Evolutionary conservation across 2,329 filamentous ascomycete genomes (phyloP).

Genomic region (Arthrobotrys megalospora): DNA sequence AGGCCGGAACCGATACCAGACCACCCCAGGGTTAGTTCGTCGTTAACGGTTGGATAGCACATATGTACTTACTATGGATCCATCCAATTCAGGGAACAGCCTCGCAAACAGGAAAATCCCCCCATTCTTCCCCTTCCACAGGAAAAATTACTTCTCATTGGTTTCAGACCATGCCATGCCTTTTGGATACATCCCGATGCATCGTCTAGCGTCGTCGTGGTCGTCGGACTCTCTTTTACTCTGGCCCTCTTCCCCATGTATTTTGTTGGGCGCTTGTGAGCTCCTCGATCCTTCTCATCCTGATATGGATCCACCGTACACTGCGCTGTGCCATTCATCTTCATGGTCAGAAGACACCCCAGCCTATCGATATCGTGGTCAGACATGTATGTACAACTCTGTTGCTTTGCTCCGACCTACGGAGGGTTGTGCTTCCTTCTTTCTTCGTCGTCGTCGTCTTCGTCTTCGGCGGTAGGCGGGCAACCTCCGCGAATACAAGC

Average conservation of each 20-base stretch:
- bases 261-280: conserved; percentile 7
- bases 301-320: background rate
- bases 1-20: background rate
- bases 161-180: no score
- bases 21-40: background rate
- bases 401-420: conserved; percentile 13
- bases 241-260: no score
- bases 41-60: no score
- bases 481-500: conserved; percentile 7
- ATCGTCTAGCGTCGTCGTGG: no score
- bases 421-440: conserved; percentile 9
- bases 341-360: conserved; percentile 3
- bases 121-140: no score
- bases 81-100: background rate
- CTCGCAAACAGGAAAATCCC: conserved; percentile 21
- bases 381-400: background rate
- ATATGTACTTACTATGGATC: no score
- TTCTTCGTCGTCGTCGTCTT: background rate
- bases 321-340: background rate
- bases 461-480: conserved; percentile 1
- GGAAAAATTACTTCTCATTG: no score
- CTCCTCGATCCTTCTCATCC: background rate
- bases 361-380: background rate
- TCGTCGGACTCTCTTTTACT: no score
- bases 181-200: background rate